These are phyloP conservation scores for Monosporascus ibericus DNA, from an alignment of 2,329 filamentous ascomycete species.

Conservation along the genomic window DNA sequence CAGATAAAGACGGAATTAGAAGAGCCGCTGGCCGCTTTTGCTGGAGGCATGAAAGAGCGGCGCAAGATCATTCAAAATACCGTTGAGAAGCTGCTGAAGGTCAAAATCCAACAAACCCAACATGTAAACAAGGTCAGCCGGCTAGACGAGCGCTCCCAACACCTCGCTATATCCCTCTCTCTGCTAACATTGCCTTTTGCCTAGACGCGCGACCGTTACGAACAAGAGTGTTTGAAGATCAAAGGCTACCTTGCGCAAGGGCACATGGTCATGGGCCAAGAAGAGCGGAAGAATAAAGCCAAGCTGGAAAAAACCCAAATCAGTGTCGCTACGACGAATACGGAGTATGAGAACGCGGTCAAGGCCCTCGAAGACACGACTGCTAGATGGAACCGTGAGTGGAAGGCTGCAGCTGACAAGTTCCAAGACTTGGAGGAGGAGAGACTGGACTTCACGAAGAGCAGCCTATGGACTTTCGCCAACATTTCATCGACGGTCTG, in stretches of 20 bases:
- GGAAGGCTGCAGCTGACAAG: conserved; percentile 97
- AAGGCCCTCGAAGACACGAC: conserved; percentile 95
- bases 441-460: conserved; percentile 93
- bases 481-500: conserved; percentile 97
- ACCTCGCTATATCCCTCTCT: neutral
- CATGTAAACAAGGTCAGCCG: conserved; percentile 77
- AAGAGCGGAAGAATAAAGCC: conserved; percentile 97
- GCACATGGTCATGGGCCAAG: conserved; percentile 99
- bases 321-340: conserved; percentile 82
- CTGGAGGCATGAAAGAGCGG: conserved; percentile 91
- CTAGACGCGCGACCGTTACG: conserved; percentile 84
- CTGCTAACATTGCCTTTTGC: conserved; percentile 7
- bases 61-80: conserved; percentile 93
- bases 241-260: conserved; percentile 97
- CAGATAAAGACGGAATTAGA: conserved; percentile 97
- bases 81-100: conserved; percentile 89
- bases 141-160: neutral
- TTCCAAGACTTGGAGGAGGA: conserved; percentile 99
- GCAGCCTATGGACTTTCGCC: conserved; percentile 94
- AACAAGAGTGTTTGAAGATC: conserved; percentile 96
- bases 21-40: conserved; percentile 85
- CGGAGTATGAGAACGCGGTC: conserved; percentile 88
- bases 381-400: conserved; percentile 92
- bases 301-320: conserved; percentile 99
- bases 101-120: conserved; percentile 86